phyloP scores from a whole-genome alignment of 2,329 filamentous ascomycete genomes.

The Xylariaceae sp. region DNA sequence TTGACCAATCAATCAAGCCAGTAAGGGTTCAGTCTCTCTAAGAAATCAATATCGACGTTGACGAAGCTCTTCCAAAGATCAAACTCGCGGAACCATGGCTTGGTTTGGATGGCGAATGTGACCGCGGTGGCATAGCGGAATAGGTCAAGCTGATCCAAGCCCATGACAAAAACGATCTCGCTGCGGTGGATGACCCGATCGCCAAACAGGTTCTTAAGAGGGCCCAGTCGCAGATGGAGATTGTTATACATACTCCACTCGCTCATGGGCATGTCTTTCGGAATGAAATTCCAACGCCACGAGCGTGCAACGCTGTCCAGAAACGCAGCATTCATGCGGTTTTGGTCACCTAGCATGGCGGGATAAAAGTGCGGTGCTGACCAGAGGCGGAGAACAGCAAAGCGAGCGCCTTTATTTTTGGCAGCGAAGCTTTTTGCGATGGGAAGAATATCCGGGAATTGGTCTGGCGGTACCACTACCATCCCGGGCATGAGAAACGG shows the following conservation, averaged over 20 bases:
- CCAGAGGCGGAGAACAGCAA: conserved; percentile 45
- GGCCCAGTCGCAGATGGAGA: conserved; percentile 32
- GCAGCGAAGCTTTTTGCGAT: conserved; percentile 32
- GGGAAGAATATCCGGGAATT: conserved; percentile 34
- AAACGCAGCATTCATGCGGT: conserved; percentile 37
- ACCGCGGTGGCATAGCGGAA: conserved; percentile 37
- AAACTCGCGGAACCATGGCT: conserved; percentile 47
- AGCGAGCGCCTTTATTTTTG: conserved; percentile 29
- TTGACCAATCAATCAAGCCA: conserved; percentile 34
- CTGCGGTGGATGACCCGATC: conserved; percentile 39
- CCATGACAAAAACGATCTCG: conserved; percentile 46
- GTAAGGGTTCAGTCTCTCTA: conserved; percentile 39
- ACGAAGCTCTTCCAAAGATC: conserved; percentile 51
- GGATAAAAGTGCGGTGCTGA: conserved; percentile 48
- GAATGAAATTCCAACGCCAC: conserved; percentile 45
- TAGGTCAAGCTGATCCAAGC: conserved; percentile 38
- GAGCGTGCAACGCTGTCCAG: conserved; percentile 39
- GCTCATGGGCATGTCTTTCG: conserved; percentile 24
- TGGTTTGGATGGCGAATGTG: conserved; percentile 44
- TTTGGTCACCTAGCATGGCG: conserved; percentile 40
- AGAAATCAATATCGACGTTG: conserved; percentile 42
- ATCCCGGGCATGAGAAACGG: conserved; percentile 34
- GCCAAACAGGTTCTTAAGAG: conserved; percentile 32
- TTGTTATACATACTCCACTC: conserved; percentile 41
- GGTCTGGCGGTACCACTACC: conserved; percentile 20